Evolutionary conservation across 2,329 filamentous ascomycete species (phyloP).

Genomic region (Madurella fahalii): DNA sequence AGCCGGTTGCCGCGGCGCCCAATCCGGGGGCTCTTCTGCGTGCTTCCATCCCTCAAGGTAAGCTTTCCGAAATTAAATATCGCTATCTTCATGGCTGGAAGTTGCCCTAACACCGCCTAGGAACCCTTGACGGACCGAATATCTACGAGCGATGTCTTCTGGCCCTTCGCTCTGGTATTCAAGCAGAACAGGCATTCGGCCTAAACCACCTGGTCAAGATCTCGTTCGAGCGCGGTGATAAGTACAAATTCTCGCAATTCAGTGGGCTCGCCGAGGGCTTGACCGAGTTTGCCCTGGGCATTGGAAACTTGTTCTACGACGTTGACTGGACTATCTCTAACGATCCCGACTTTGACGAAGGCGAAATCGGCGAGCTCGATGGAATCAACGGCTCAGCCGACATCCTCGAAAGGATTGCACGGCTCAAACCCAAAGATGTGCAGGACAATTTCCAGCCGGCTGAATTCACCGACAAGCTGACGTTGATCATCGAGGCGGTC

Average conservation of each 20-base stretch:
- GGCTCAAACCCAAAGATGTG: conserved; percentile 55
- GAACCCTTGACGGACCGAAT: conserved; percentile 64
- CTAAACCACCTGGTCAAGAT: conserved; percentile 93
- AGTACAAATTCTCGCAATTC: conserved; percentile 92
- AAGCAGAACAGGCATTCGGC: conserved; percentile 84
- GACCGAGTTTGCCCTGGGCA: conserved; percentile 75
- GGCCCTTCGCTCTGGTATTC: conserved; percentile 73
- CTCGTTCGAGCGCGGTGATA: conserved; percentile 88
- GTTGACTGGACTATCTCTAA: conserved; percentile 79
- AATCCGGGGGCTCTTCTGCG: conserved; percentile 44
- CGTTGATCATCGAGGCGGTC: conserved; percentile 78
- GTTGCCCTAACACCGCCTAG: conserved; percentile 23
- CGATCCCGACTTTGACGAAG: conserved; percentile 48
- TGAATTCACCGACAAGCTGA: conserved; percentile 65
- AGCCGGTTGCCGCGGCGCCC: conserved; percentile 39
- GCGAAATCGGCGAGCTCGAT: conserved; percentile 48
- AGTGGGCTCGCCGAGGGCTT: conserved; percentile 83
- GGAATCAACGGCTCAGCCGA: conserved; percentile 65
- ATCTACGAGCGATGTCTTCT: conserved; percentile 88
- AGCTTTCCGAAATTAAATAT: neutral
- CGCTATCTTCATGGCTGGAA: neutral
- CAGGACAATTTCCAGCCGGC: conserved; percentile 69
- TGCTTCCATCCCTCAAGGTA: conserved; percentile 22
- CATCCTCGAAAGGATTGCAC: conserved; percentile 66
- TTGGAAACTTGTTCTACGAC: conserved; percentile 75